These are phyloP conservation scores for Bolboschoenoplectus hybrid DNA, from an alignment of 202 grass and related monocot species.

Conservation along the genomic window DNA sequence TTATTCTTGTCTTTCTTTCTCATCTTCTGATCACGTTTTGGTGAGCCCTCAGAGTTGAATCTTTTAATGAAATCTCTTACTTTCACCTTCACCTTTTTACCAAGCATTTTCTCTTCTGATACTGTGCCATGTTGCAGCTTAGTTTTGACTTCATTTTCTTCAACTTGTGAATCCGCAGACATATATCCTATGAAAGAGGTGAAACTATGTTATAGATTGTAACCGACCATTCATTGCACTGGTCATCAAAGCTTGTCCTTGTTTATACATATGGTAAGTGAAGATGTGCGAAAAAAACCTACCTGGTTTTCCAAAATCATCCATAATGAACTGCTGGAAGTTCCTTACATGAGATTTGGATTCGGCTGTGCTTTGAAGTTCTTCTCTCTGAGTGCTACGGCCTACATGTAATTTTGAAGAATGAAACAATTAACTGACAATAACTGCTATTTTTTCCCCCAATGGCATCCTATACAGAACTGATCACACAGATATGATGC, in stretches of 20 bases:
- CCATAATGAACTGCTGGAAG: constrained; percentile 35
- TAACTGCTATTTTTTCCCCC: constrained; percentile 1
- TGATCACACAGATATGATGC: not conserved
- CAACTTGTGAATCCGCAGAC: constrained; percentile 28
- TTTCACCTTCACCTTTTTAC: constrained; percentile 67
- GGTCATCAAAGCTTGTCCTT: not conserved
- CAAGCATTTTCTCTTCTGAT: constrained; percentile 65
- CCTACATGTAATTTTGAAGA: constrained; percentile 8
- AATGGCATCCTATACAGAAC: not conserved
- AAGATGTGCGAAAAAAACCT: constrained; percentile 28
- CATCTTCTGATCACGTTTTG: constrained; percentile 53
- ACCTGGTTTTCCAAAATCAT: constrained; percentile 41
- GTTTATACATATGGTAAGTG: not conserved
- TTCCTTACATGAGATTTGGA: constrained; percentile 32
- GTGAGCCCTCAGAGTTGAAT: constrained; percentile 71
- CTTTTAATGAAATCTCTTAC: constrained; percentile 85
- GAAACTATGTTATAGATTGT: constrained; percentile 4
- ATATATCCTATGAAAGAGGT: constrained; percentile 32
- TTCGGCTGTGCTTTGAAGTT: constrained; percentile 29
- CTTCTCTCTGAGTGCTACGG: constrained; percentile 23
- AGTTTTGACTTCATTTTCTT: constrained; percentile 35
- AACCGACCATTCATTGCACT: not conserved
- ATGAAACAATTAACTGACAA: constrained; percentile 18
- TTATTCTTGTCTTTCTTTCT: constrained; percentile 50
- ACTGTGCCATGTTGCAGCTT: constrained; percentile 44